Evolutionary conservation across 2,329 filamentous ascomycete species (phyloP), one percentile per base, ranked within the genome.

Genomic region (Aspergillus floridensis): DNA sequence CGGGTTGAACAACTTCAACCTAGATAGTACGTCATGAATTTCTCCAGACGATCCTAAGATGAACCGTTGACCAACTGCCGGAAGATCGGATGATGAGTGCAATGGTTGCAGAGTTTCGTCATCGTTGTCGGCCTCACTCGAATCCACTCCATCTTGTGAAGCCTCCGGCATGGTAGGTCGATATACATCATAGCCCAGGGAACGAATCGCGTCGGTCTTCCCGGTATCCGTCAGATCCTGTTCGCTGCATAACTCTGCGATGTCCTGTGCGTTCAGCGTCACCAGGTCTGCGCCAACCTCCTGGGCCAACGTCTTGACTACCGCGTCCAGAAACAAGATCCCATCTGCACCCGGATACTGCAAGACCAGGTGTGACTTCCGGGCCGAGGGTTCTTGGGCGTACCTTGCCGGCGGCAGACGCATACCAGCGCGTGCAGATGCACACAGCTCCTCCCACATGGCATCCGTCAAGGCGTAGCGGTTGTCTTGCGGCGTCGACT

Each of bases 291-390:
- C 70, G 12, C 71, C 66, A 77, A 89, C 77, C 35, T 86, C 81
- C 12, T 78, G 77, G 0, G 89, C 89, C 48, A 89, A 77, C 53
- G 85, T 81, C 60, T 85, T 81, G 2, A 93, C 83, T n/a, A 90
- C 77, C 3, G 78, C 74, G 63, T 88, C 82, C 38, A 91, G 74
- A 62, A 83, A 81, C 50, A 74, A 71, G 57, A 80, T 83, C 44
- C 79, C 82, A 50, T 84, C 82, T 47, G 82, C 79, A 26, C 81
- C 80, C 1, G 86, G 84, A 62, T 86, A 87, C 58, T 86, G 82
- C 12, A 89, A 74, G 5, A 84, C 78, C 19, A 87, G 74, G 63
- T 88, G 83, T 3, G 84, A 81, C 63, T 84, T 85, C 31, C 75
- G 72, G 24, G 78, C 75, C 2, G 80, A 76, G 50, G 81, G 80